Percentiles rank a stretch among this genome's conserved stretches.
Conservation (phyloP, 2,329 filamentous ascomycete species). For the Colletotrichum sp. region DNA sequence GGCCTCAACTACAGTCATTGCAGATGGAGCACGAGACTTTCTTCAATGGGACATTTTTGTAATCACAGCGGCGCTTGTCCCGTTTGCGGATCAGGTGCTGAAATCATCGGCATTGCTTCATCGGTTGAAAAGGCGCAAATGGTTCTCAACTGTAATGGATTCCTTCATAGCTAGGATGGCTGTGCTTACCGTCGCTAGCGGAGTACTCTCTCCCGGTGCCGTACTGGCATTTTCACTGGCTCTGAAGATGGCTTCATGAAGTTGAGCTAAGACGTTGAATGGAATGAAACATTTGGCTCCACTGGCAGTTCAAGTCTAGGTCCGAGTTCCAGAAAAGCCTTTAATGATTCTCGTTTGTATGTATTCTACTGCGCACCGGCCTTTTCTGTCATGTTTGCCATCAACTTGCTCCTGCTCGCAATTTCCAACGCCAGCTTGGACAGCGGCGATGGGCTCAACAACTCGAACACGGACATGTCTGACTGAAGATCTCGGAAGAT, state of each 20-base stretch:
- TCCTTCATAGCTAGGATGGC: neutral
- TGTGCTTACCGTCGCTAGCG: neutral
- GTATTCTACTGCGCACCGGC: accelerated
- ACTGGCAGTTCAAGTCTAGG: neutral
- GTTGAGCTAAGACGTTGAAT: accelerated
- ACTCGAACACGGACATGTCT: constrained; percentile 6
- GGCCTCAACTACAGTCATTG: neutral
- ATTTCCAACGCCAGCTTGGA: neutral
- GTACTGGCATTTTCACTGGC: neutral
- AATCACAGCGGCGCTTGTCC: neutral
- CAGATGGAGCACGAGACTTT: neutral
- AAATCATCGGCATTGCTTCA: neutral
- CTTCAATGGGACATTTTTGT: neutral
- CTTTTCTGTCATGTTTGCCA: neutral
- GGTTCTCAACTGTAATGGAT: neutral
- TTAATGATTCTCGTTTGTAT: accelerated
- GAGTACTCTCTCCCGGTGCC: neutral
- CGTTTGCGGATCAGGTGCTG: neutral
- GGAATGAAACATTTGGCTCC: accelerated
- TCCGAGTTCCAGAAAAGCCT: accelerated
- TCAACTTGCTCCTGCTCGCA: neutral
- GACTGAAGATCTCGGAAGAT: neutral
- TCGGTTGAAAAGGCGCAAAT: neutral
- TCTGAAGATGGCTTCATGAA: neutral
- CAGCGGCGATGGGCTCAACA: constrained; percentile 1